Conservation (phyloP, 1,284 basidiomycete species). For the Ganoderma lucidum region DNA sequence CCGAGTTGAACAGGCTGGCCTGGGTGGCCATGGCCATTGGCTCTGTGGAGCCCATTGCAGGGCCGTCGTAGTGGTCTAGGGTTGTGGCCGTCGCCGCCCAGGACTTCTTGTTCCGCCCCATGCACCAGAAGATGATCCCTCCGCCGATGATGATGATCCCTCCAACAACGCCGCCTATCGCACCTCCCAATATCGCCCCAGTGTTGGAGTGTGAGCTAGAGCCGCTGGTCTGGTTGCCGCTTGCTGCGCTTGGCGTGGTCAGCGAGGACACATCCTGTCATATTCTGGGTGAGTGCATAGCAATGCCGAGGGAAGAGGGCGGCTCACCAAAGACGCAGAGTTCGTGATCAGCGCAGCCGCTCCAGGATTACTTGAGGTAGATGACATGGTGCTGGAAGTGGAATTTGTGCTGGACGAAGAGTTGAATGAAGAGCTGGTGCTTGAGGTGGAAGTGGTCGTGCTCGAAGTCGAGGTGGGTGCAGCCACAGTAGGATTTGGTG, state of each 20-base stretch:
- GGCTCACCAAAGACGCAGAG: neutral
- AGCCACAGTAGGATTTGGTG: neutral
- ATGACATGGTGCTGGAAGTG: neutral
- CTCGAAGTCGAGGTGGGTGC: neutral
- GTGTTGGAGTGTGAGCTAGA: neutral
- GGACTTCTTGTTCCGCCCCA: neutral
- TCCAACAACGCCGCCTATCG: slow-evolving; percentile 5
- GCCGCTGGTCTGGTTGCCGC: neutral
- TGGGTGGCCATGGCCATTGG: neutral
- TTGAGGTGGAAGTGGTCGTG: neutral
- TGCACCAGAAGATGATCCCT: slow-evolving; percentile 16
- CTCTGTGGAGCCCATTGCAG: neutral
- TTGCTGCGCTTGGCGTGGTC: neutral
- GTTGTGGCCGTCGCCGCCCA: slow-evolving; percentile 10
- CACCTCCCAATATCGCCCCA: neutral
- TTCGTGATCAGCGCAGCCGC: neutral
- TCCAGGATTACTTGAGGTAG: neutral
- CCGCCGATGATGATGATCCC: slow-evolving; percentile 8
- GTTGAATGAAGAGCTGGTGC: too few species aligned
- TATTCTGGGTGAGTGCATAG: neutral
- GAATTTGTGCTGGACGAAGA: neutral
- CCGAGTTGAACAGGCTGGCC: neutral
- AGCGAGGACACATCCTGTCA: neutral
- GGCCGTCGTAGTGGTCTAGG: slow-evolving; percentile 7
- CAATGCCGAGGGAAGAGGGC: neutral